A percentile compares a stretch with the other conserved stretches of the same genome.
Conservation (phyloP, 2,329 filamentous ascomycete genomes). For the Ilyonectria robusta region DNA sequence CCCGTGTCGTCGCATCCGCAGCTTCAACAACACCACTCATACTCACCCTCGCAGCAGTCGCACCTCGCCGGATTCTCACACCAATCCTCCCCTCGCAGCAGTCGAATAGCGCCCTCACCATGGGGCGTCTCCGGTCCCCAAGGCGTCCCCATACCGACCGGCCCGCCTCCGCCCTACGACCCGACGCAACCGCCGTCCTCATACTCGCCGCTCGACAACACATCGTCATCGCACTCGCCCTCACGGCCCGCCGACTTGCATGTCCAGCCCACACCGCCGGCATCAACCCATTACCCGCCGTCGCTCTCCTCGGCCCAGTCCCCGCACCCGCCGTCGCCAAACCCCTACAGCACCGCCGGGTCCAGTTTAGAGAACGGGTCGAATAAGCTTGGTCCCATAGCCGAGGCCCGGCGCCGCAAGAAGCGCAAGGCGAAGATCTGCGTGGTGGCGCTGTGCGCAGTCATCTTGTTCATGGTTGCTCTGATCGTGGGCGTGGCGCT, state of each 20-base stretch:
- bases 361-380: constrained; percentile 35
- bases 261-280: constrained; percentile 12
- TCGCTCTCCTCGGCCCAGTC: constrained; percentile 23
- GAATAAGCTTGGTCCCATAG: constrained; percentile 44
- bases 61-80: constrained; percentile 29
- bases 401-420: constrained; percentile 39
- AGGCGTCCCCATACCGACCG: constrained; percentile 34
- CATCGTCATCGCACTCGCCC: constrained; percentile 24
- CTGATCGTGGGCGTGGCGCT: constrained; percentile 46
- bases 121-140: constrained; percentile 29
- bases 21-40: constrained; percentile 24
- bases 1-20: constrained; percentile 28
- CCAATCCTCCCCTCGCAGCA: constrained; percentile 17
- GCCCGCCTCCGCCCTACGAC: constrained; percentile 49
- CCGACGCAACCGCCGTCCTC: constrained; percentile 44
- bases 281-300: constrained; percentile 35
- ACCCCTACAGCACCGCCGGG: constrained; percentile 36
- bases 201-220: constrained; percentile 41
- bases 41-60: constrained; percentile 30
- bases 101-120: constrained; percentile 22
- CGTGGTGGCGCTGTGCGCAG: constrained; percentile 35
- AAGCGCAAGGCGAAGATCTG: constrained; percentile 43
- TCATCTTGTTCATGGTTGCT: constrained; percentile 45
- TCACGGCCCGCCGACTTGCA: constrained; percentile 13
- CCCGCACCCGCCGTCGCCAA: constrained; percentile 31